Evolutionary conservation across 805 yeast species (phyloP).

Genomic region (Yamadazyma philogaea): DNA sequence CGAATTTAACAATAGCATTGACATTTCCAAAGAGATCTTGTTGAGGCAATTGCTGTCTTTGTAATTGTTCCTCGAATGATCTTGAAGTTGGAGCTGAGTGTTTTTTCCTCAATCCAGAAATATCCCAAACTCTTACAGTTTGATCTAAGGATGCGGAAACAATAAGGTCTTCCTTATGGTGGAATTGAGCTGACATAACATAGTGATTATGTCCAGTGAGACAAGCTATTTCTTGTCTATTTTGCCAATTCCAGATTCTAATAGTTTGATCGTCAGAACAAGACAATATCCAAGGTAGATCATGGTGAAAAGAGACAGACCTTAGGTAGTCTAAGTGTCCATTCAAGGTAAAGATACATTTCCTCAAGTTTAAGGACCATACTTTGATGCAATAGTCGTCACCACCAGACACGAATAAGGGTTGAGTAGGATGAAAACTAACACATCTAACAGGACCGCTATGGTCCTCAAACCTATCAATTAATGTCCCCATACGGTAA

Average conservation of each 20-base stretch:
- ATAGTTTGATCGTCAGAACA: slow-evolving; percentile 98
- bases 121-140: slow-evolving; percentile 99
- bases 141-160: slow-evolving; percentile 96
- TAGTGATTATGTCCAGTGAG: slow-evolving; percentile 98
- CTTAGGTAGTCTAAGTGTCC: slow-evolving; percentile 97
- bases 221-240: slow-evolving; percentile 94
- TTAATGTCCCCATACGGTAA: slow-evolving; percentile 96
- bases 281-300: slow-evolving; percentile 95
- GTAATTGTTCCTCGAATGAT: slow-evolving; percentile 51
- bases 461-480: slow-evolving; percentile 96
- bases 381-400: slow-evolving; percentile 94
- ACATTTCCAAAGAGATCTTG: slow-evolving; percentile 94
- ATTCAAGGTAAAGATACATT: slow-evolving; percentile 83
- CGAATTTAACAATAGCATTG: slow-evolving; percentile 92
- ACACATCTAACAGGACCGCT: slow-evolving; percentile 97
- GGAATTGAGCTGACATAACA: slow-evolving; percentile 97
- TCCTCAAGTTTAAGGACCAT: slow-evolving; percentile 90
- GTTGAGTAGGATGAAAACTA: slow-evolving; percentile 97
- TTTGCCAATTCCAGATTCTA: slow-evolving; percentile 99
- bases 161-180: slow-evolving; percentile 89
- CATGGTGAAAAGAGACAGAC: slow-evolving; percentile 91
- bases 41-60: slow-evolving; percentile 66
- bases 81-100: slow-evolving; percentile 74
- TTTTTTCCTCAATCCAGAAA: slow-evolving; percentile 88
- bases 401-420: slow-evolving; percentile 94